Percentiles rank a stretch among this genome's conserved stretches.
These are phyloP conservation scores for Pseudonitzschia delicatissima DNA, from an alignment of 108 stramenopile genomes.

Conservation along the genomic window DNA sequence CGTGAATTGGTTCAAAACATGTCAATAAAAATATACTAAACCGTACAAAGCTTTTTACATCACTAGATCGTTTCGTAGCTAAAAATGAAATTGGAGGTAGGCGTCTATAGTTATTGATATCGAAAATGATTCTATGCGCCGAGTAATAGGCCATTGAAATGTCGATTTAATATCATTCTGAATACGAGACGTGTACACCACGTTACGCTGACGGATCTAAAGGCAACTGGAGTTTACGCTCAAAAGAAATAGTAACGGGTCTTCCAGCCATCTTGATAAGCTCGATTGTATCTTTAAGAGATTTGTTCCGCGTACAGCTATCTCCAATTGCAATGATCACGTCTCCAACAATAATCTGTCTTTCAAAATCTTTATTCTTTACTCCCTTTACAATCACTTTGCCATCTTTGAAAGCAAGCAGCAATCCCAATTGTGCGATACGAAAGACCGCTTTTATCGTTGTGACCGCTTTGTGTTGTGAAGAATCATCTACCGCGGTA, in stretches of 20 bases:
- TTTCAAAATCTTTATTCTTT: neutral
- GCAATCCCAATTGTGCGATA: neutral
- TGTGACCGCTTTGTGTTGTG: neutral
- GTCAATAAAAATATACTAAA: too few species aligned
- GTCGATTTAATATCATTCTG: too few species aligned
- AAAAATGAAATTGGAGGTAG: too few species aligned
- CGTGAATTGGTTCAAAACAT: neutral
- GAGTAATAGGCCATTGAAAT: too few species aligned
- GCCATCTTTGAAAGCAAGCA: neutral
- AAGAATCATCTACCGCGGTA: too few species aligned
- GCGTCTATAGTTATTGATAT: too few species aligned
- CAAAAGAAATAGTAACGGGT: neutral
- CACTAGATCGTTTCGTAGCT: too few species aligned
- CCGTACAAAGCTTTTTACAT: too few species aligned
- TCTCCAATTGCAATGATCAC: constrained; percentile 1
- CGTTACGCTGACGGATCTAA: too few species aligned
- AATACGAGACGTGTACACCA: too few species aligned
- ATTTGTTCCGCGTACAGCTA: neutral
- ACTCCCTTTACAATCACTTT: neutral
- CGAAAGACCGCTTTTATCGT: neutral
- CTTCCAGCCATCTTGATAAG: neutral
- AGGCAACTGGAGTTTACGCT: neutral
- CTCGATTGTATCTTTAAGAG: neutral
- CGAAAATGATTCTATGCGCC: too few species aligned
- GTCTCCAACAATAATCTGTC: neutral